Base-by-base conservation (phyloP, 169 alveolate species). In the Plasmodium knowlesi region DNA sequence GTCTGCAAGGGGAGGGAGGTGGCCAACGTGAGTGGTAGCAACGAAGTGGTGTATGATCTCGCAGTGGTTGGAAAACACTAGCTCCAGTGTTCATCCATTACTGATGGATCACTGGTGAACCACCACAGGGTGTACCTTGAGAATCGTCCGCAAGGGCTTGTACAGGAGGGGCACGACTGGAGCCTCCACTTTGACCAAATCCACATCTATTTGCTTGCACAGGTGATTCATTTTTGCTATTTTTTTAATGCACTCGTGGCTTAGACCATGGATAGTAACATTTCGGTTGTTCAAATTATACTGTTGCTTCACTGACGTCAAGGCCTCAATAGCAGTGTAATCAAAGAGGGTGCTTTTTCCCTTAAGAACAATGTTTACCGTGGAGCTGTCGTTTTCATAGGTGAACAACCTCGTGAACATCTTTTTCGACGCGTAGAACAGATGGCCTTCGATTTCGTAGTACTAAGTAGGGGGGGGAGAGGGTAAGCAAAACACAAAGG, bases 221-320 rank as follows among this genome's bases (percentile, higher is more conserved):
- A 97, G 81, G 71, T 96, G 97, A 54, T 96, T 97, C 97, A 96
- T 96, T 95, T 97, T 97, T 5, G 98, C 98, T n/a, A 97, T 97
- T 96, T 96, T 97, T 85, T 97, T 97, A 82, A 96, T 92, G 76
- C 98, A 97, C 19, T 97, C 98, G 79, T 97, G 97, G 92, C 98
- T 96, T 90, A 97, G 85, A 0, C 98, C 98, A 96, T 96, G 94
- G 16, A 85, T 74, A 19, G 79, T 76, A 5, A 76, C 82, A 41
- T 74, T 71, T 14, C 71, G 78, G 50, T 81, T 92, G 46, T 83
- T 82, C n/a, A 82, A 12, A 30, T 82, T 83, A 32, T 83, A 83
- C 73, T 73, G 84, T 8, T 83, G 92, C 84, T 96, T 97, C 25
- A 97, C 96, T 30, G 98, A 94, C 83, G 96, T 95, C 30, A 97